Percentiles rank a stretch among this genome's conserved stretches.
These are phyloP conservation scores for Grosmannia serpens DNA, from an alignment of 2,329 filamentous ascomycete genomes.

Conservation along the genomic window DNA sequence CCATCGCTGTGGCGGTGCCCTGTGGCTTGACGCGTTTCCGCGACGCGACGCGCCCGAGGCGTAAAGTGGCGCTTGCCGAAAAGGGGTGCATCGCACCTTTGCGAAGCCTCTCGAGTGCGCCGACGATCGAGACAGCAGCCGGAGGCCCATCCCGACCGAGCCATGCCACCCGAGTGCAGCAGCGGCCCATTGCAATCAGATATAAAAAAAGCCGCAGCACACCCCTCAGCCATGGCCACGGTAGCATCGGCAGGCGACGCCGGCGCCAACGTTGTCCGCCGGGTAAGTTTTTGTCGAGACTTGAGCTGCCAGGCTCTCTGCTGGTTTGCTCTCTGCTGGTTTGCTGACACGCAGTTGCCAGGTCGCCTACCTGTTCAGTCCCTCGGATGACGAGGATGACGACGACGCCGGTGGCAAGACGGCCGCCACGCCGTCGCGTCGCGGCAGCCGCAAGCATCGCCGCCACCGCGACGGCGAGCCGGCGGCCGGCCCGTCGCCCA, in stretches of 20 bases:
- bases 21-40: not conserved
- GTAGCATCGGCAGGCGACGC: not conserved
- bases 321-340: not conserved
- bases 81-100: not conserved
- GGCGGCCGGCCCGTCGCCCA: not conserved
- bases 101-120: not conserved
- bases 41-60: not conserved
- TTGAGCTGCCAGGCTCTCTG: not conserved
- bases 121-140: not conserved
- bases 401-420: not conserved
- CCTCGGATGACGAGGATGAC: slow-evolving; percentile 26
- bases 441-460: not conserved
- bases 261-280: slow-evolving; percentile 2
- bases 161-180: not conserved
- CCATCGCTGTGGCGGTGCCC: not conserved
- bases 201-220: not conserved
- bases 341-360: slow-evolving; percentile 17
- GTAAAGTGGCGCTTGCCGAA: not conserved
- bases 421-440: not conserved
- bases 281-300: not conserved
- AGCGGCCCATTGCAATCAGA: no score
- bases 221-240: not conserved
- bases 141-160: not conserved
- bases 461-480: not conserved
- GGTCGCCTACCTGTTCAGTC: slow-evolving; percentile 52